Conservation (phyloP, 2,329 filamentous ascomycete genomes). For the Pseudohalonectria lignicola region DNA sequence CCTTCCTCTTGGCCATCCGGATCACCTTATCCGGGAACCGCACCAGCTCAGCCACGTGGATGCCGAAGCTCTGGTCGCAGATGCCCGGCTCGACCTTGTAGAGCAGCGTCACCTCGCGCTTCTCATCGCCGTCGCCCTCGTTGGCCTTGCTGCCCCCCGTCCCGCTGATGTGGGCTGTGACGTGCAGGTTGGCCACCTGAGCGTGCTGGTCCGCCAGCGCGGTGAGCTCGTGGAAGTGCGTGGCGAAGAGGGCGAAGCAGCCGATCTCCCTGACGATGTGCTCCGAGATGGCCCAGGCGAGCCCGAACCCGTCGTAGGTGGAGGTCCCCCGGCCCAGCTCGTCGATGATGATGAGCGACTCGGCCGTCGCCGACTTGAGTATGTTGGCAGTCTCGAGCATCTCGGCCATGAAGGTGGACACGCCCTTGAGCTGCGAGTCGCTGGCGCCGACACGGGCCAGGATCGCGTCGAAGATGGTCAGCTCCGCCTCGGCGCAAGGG, state of each 20-base stretch:
- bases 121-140: slow-evolving; percentile 30
- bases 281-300: slow-evolving; percentile 98
- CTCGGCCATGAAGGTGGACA: slow-evolving; percentile 98
- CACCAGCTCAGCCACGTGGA: slow-evolving; percentile 94
- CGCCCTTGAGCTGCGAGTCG: slow-evolving; percentile 93
- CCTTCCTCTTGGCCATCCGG: slow-evolving; percentile 98
- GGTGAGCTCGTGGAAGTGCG: slow-evolving; percentile 96
- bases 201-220: slow-evolving; percentile 78
- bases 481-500: slow-evolving; percentile 77
- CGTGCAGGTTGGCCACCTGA: slow-evolving; percentile 86
- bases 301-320: slow-evolving; percentile 94
- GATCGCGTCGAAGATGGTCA: slow-evolving; percentile 95
- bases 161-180: slow-evolving; percentile 80
- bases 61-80: slow-evolving; percentile 95
- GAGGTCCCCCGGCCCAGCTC: slow-evolving; percentile 93
- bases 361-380: slow-evolving; percentile 87
- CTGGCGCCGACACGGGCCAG: slow-evolving; percentile 91
- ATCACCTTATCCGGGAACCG: slow-evolving; percentile 95
- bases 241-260: slow-evolving; percentile 90
- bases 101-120: slow-evolving; percentile 82
- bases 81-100: slow-evolving; percentile 96
- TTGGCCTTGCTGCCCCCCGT: slow-evolving; percentile 13
- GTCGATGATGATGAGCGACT: slow-evolving; percentile 97
- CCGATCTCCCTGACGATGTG: slow-evolving; percentile 94
- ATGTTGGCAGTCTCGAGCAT: slow-evolving; percentile 99